Evolutionary conservation across 768 basidiomycete species (phyloP), one percentile per base, ranked within the genome.

Genomic region (Coprinopsis sp.): DNA sequence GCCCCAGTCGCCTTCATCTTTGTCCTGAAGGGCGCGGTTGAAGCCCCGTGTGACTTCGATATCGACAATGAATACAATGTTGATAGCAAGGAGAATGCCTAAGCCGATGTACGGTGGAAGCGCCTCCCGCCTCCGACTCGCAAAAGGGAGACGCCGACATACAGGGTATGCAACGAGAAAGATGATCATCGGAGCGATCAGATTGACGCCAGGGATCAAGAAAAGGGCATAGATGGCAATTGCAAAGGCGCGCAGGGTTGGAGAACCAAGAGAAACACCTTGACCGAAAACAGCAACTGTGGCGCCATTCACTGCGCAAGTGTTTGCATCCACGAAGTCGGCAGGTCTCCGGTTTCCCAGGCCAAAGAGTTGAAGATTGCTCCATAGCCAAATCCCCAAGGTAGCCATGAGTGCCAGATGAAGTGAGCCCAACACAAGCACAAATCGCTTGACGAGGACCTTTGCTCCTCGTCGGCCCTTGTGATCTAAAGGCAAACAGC

Each of bases 1-100:
- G 2, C 37, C 39, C 46, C 46, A 48, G 23, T 48, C 19, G 14
- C 19, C 27, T 41, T 48, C 46, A 7, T 40, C 46, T n/a, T n/a
- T n/a, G 4, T 28, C 24, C 16, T 42, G 40, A 6, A 38, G 37
- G 2, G n/a, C 28, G 10, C 7, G 30, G 13, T 36, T 50, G 16
- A 37, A 16, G 22, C 11, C 25, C 2, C 44, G 13, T 28, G 43
- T 50, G 5, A 37, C 18, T 30, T 50, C 49, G 8, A 43, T 50
- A 23, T 50, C 42, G 12, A 40, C 19, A 7, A 33, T 19, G 19
- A 50, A 34, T 11, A 39, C 36, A 12, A 50, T 28, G 21, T 50
- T 44, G 42, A 44, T 29, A 2, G 27, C 42, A n/a, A 44, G n/a
- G 12, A 50, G 33, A 19, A 50, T 3, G 2, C 21, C 34, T n/a